Percentiles rank a stretch among this genome's conserved stretches.
Evolutionary conservation across 169 alveolate species (phyloP).

Genomic region (Plasmodium berghei): DNA sequence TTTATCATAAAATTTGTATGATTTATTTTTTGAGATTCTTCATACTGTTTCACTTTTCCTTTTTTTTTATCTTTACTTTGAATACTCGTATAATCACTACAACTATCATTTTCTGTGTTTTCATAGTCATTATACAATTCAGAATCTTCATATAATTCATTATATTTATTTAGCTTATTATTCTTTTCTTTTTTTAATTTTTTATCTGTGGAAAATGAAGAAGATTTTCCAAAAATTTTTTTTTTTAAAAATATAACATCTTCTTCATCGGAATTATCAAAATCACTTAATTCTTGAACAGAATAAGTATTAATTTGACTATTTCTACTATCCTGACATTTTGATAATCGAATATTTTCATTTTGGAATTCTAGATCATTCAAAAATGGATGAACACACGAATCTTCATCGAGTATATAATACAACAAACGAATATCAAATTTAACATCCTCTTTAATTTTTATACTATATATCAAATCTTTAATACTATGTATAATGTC

Average conservation of each 20-base stretch:
- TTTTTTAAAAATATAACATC: conserved; percentile 50
- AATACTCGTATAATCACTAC: too few species aligned
- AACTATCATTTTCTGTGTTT: too few species aligned
- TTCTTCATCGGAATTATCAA: conserved; percentile 37
- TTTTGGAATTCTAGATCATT: conserved; percentile 2
- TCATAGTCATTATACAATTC: neutral
- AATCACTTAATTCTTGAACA: neutral
- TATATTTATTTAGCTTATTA: conserved; percentile 20
- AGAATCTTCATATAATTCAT: conserved; percentile 19
- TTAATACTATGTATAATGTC: conserved; percentile 36
- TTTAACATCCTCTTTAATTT: conserved; percentile 24
- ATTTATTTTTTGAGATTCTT: too few species aligned
- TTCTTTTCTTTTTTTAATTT: conserved; percentile 1
- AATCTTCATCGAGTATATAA: conserved; percentile 38
- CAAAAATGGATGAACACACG: conserved; percentile 39
- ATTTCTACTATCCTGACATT: too few species aligned
- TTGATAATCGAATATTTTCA: neutral
- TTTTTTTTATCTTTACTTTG: too few species aligned
- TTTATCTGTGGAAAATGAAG: neutral
- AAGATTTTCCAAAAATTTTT: conserved; percentile 14
- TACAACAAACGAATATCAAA: conserved; percentile 15
- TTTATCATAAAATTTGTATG: too few species aligned
- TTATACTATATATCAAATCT: conserved; percentile 25
- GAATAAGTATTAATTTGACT: too few species aligned
- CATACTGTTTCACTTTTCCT: too few species aligned